phyloP scores from a whole-genome alignment of 2,329 filamentous ascomycete genomes.

The Monilinia laxa region DNA sequence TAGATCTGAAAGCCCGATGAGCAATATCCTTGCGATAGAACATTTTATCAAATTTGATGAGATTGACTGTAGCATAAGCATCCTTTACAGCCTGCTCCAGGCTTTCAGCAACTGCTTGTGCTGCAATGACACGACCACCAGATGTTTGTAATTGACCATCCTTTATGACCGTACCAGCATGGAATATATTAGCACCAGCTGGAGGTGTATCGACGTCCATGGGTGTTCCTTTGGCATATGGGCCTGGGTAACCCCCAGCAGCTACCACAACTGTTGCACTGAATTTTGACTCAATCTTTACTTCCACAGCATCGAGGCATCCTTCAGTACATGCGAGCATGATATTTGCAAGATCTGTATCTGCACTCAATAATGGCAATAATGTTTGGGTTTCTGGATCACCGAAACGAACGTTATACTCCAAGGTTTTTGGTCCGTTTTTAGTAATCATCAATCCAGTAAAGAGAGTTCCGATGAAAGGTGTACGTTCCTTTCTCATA shows the following conservation, averaged over 20 bases:
- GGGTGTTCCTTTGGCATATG: conserved; percentile 75
- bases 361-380: conserved; percentile 70
- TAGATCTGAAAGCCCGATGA: conserved; percentile 63
- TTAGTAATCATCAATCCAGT: conserved; percentile 93
- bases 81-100: conserved; percentile 80
- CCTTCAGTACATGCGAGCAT: conserved; percentile 82
- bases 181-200: conserved; percentile 73
- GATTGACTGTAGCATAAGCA: conserved; percentile 80
- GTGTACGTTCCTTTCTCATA: conserved; percentile 77
- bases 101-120: conserved; percentile 74
- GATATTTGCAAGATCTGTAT: conserved; percentile 82
- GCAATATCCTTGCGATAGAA: conserved; percentile 85
- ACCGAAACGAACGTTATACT: conserved; percentile 92
- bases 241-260: conserved; percentile 84
- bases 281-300: conserved; percentile 68
- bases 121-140: conserved; percentile 89
- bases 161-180: conserved; percentile 77
- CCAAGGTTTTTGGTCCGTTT: conserved; percentile 75
- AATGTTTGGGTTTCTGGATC: conserved; percentile 91
- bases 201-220: conserved; percentile 52
- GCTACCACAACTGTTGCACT: conserved; percentile 93
- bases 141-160: conserved; percentile 68
- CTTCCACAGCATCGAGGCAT: conserved; percentile 66
- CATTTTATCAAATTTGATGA: conserved; percentile 64
- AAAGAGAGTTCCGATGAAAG: conserved; percentile 74